Evolutionary conservation across 169 alveolate genomes (phyloP).

Genomic region (Cryptosporidium xiaoi): DNA sequence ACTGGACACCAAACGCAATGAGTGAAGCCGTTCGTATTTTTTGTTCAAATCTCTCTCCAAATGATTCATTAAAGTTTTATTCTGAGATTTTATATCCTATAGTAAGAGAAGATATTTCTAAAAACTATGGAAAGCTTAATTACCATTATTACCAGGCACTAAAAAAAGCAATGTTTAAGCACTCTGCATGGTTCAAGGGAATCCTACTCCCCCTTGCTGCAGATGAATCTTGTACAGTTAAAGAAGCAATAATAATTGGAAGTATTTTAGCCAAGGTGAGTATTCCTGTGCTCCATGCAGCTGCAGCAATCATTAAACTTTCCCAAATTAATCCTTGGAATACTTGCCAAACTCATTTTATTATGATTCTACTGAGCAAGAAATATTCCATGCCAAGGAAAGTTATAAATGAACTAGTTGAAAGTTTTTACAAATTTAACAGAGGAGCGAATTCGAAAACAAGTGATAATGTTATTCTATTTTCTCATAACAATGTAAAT

Average conservation of each 20-base stretch:
- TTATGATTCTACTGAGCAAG: constrained; percentile 91
- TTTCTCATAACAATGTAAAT: constrained; percentile 75
- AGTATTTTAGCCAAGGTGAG: constrained; percentile 89
- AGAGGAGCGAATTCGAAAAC: constrained; percentile 60
- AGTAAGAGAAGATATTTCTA: constrained; percentile 86
- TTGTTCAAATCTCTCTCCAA: constrained; percentile 87
- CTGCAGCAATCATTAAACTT: constrained; percentile 91
- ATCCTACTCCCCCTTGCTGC: constrained; percentile 91
- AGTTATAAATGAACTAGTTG: constrained; percentile 87
- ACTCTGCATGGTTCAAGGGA: constrained; percentile 96
- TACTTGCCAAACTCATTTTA: constrained; percentile 88
- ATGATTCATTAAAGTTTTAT: constrained; percentile 84
- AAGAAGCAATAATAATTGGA: constrained; percentile 96
- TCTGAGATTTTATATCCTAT: constrained; percentile 87
- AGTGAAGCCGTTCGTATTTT: constrained; percentile 91
- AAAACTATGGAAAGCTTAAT: constrained; percentile 89
- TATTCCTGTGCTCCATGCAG: constrained; percentile 91
- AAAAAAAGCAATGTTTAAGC: constrained; percentile 94
- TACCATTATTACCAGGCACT: constrained; percentile 92
- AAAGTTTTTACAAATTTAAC: constrained; percentile 83
- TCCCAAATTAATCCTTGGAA: constrained; percentile 88
- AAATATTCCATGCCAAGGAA: constrained; percentile 91
- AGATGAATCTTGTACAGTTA: constrained; percentile 88
- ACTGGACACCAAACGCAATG: constrained; percentile 95
- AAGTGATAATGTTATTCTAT: constrained; percentile 76